Percentiles rank a stretch among this genome's conserved stretches.
These are phyloP conservation scores for Epithele typhae DNA, from an alignment of 768 basidiomycete genomes.

Conservation along the genomic window DNA sequence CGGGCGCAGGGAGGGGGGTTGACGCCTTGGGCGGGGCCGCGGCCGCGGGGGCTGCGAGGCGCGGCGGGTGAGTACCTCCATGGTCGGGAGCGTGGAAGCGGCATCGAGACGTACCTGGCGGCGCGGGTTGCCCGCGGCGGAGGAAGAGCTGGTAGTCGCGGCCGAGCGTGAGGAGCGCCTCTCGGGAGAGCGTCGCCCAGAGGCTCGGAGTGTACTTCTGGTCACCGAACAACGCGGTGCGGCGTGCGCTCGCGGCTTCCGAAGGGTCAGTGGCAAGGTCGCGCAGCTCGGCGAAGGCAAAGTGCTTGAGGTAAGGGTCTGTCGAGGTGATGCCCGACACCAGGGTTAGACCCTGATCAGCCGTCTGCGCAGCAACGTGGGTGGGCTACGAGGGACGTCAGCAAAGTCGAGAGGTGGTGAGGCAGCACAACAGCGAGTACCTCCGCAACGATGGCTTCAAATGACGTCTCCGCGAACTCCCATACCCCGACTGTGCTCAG, in stretches of 20 bases:
- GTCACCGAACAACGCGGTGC: conserved; percentile 61
- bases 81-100: conserved; percentile 1
- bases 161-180: conserved; percentile 57
- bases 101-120: conserved; percentile 16
- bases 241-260: conserved; percentile 36
- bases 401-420: no score
- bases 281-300: conserved; percentile 63
- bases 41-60: conserved; percentile 24
- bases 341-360: conserved; percentile 52
- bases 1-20: conserved; percentile 34
- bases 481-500: conserved; percentile 51
- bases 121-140: conserved; percentile 46
- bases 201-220: conserved; percentile 60
- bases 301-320: conserved; percentile 49
- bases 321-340: conserved; percentile 60
- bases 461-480: conserved; percentile 60
- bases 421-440: no score
- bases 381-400: conserved; percentile 40
- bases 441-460: conserved; percentile 56
- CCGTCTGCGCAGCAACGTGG: conserved; percentile 37
- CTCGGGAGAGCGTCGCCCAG: conserved; percentile 59
- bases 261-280: conserved; percentile 44
- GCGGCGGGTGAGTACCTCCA: no score
- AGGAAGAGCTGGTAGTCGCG: conserved; percentile 65
- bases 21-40: conserved; percentile 26